Conservation (phyloP, 202 grass and related monocot genomes). For the Alloteropsis angusta region DNA sequence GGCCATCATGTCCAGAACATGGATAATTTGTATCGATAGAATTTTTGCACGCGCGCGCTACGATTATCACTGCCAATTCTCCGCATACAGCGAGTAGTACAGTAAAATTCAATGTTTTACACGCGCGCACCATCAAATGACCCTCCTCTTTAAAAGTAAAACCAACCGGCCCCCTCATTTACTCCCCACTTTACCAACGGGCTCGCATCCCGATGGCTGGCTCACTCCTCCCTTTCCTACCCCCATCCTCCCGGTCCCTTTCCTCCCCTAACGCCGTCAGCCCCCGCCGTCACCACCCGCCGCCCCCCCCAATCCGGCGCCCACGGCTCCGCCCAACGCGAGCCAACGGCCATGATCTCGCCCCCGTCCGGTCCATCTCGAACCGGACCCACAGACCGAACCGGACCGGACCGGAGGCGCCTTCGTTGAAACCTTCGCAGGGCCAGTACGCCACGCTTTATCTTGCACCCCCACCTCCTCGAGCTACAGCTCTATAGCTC, state of each 20-base stretch:
- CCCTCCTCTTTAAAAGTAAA: not conserved
- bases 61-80: not conserved
- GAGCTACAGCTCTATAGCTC: not conserved
- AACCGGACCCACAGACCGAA: not conserved
- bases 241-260: slow-evolving; percentile 3
- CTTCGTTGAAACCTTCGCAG: slow-evolving; percentile 66
- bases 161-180: not conserved
- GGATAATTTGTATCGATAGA: too few relatives aligned
- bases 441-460: slow-evolving; percentile 50
- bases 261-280: slow-evolving; percentile 38
- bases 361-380: not conserved
- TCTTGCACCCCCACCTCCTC: slow-evolving; percentile 30
- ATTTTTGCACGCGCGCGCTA: not conserved
- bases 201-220: slow-evolving; percentile 28
- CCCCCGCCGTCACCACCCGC: not conserved
- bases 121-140: not conserved
- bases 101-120: not conserved
- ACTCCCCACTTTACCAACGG: slow-evolving; percentile 15
- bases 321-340: not conserved
- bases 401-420: slow-evolving; percentile 26
- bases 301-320: slow-evolving; percentile 13
- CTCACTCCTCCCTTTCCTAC: slow-evolving; percentile 3
- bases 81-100: too few relatives aligned
- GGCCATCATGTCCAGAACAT: not conserved
- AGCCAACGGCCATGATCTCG: not conserved